Conservation (phyloP, 768 basidiomycete genomes). For the Lentinula boryana region DNA sequence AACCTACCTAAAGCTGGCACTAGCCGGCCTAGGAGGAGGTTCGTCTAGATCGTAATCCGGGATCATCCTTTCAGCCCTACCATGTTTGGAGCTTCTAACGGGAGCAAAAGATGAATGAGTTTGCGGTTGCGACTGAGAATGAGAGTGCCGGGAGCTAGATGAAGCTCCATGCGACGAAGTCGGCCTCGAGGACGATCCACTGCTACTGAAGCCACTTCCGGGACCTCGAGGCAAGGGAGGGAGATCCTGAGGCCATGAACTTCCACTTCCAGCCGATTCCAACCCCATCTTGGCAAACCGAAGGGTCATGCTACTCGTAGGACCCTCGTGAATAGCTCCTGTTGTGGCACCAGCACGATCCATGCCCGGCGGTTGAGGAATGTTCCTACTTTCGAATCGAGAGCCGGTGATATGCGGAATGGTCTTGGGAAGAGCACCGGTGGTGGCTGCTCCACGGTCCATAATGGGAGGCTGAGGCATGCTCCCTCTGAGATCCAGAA, state of each 20-base stretch:
- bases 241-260: constrained; percentile 4
- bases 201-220: background rate
- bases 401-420: background rate
- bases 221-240: constrained; percentile 1
- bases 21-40: constrained; percentile 3
- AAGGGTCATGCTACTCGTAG: background rate
- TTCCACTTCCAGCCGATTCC: background rate
- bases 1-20: constrained; percentile 1
- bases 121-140: background rate
- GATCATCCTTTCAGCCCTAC: background rate
- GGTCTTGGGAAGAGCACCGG: background rate
- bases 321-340: background rate
- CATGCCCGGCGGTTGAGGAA: constrained; percentile 1
- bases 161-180: background rate
- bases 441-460: background rate
- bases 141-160: background rate
- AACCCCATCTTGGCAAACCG: constrained; percentile 3
- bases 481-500: background rate
- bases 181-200: background rate
- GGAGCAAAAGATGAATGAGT: background rate
- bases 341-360: background rate
- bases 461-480: constrained; percentile 1
- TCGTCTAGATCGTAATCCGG: constrained; percentile 2
- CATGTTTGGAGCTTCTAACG: background rate
- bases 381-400: background rate